Percentiles rank a stretch among this genome's conserved stretches.
Conservation (phyloP, 345 rosid species). For the Carallia pectinifolia region DNA sequence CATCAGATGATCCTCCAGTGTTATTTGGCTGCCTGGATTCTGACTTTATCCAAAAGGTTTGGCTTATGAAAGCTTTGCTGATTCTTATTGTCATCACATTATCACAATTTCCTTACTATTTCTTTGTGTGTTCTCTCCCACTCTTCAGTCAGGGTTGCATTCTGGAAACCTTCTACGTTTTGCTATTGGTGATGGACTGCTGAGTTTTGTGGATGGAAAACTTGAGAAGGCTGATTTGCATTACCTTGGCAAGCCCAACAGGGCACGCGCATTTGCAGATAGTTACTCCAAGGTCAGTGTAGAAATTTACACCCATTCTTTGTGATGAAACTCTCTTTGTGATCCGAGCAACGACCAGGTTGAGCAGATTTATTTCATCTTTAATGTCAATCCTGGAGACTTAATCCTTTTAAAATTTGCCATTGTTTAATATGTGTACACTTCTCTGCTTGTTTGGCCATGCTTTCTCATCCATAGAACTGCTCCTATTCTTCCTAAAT, state of each 20-base stretch:
- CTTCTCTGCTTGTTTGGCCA: background rate
- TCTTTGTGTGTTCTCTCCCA: constrained; percentile 11
- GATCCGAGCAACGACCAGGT: background rate
- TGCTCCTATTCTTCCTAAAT: background rate
- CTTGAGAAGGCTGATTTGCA: constrained; percentile 77
- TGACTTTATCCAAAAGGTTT: constrained; percentile 65
- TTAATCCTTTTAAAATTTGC: background rate
- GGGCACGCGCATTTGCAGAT: constrained; percentile 86
- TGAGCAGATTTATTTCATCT: too few species aligned
- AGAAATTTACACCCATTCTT: background rate
- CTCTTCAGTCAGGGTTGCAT: constrained; percentile 54
- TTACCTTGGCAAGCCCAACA: constrained; percentile 61
- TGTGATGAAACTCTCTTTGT: background rate
- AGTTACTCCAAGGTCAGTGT: constrained; percentile 87
- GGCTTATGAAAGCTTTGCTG: constrained; percentile 4
- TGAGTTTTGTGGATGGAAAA: constrained; percentile 74
- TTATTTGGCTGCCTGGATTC: constrained; percentile 59
- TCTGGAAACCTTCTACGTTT: constrained; percentile 70
- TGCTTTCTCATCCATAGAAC: background rate
- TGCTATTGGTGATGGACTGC: constrained; percentile 67
- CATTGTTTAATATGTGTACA: background rate
- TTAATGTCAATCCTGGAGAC: too few species aligned
- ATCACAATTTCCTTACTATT: background rate
- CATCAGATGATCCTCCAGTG: constrained; percentile 89
- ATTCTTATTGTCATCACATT: background rate